phyloP scores from a whole-genome alignment of 371 early-diverging fungal genomes.

The Lichtheimia ramosa region DNA sequence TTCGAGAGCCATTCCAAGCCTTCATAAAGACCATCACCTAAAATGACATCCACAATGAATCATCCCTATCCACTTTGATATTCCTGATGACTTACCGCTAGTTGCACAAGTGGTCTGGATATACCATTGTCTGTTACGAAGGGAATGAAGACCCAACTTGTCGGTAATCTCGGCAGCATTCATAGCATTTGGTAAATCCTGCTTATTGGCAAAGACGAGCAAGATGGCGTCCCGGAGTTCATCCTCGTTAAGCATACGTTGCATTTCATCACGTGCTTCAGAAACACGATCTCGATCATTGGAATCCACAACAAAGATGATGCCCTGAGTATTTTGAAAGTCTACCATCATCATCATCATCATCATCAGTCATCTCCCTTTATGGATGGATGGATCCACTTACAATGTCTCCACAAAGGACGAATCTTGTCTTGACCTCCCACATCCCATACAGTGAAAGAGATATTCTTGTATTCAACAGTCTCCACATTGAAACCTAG shows the following conservation, averaged over 20 bases:
- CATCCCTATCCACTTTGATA: neutral
- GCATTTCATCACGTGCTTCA: conserved; percentile 86
- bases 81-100: conserved; percentile 56
- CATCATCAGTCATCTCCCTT: neutral
- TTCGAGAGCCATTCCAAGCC: conserved; percentile 80
- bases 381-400: conserved; percentile 2
- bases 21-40: conserved; percentile 92
- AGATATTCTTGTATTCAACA: conserved; percentile 95
- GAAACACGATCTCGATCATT: conserved; percentile 90
- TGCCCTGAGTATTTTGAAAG: conserved; percentile 96
- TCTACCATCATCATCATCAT: conserved; percentile 31
- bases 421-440: conserved; percentile 76
- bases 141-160: conserved; percentile 78
- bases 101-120: conserved; percentile 93
- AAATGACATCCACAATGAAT: neutral
- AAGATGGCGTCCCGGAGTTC: conserved; percentile 89
- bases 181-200: conserved; percentile 95
- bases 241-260: conserved; percentile 88
- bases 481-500: conserved; percentile 90
- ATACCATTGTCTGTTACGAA: conserved; percentile 92
- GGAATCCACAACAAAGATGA: conserved; percentile 96
- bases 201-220: conserved; percentile 96
- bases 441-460: conserved; percentile 96
- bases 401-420: conserved; percentile 57
- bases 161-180: conserved; percentile 91